These are phyloP conservation scores for Candida sanyiensis DNA, from an alignment of 805 yeast species.

Conservation along the genomic window DNA sequence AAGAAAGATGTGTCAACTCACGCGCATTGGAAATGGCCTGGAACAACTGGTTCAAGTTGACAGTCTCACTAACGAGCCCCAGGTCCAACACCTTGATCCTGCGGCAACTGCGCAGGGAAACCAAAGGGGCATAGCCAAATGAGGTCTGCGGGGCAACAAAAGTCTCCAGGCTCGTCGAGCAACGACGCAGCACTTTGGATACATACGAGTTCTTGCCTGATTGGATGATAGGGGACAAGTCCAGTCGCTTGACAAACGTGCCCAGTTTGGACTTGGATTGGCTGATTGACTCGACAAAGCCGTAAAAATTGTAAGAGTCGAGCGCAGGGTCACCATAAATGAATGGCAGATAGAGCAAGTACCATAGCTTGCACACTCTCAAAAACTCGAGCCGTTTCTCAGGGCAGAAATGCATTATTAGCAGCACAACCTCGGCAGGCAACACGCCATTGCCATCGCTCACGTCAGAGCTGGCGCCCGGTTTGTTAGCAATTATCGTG, in stretches of 20 bases:
- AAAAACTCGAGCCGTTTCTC: constrained; percentile 45
- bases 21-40: constrained; percentile 60
- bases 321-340: constrained; percentile 62
- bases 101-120: constrained; percentile 70
- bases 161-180: constrained; percentile 54
- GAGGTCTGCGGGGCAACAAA: constrained; percentile 93
- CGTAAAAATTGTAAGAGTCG: constrained; percentile 58
- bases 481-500: too few species aligned
- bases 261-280: constrained; percentile 47
- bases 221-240: constrained; percentile 77
- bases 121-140: constrained; percentile 85
- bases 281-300: constrained; percentile 66
- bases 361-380: constrained; percentile 57
- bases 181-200: constrained; percentile 74
- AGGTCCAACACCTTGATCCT: constrained; percentile 63
- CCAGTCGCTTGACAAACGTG: constrained; percentile 55
- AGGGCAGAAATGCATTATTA: constrained; percentile 22
- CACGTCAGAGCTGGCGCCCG: neutral
- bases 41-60: constrained; percentile 76
- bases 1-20: constrained; percentile 66
- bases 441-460: constrained; percentile 14
- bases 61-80: constrained; percentile 84
- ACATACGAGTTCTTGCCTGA: constrained; percentile 89
- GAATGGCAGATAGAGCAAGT: constrained; percentile 52
- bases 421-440: constrained; percentile 26